Conservation (phyloP, 768 basidiomycete species). For the Mycena galopus region DNA sequence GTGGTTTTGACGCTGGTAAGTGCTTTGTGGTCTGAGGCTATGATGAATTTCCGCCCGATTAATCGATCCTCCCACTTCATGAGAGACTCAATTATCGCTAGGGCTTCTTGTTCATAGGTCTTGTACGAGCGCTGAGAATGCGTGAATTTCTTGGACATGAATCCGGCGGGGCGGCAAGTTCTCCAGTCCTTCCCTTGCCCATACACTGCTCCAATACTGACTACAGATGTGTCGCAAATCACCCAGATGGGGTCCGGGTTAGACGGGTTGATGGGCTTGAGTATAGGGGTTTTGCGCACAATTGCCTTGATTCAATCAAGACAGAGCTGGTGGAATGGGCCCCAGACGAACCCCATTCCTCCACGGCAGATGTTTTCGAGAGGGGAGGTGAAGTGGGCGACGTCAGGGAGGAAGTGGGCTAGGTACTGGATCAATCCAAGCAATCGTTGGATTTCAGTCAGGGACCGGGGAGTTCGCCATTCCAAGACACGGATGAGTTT, state of each 20-base stretch:
- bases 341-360: too few species aligned
- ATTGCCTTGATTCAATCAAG: background rate
- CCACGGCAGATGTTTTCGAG: too few species aligned
- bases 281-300: background rate
- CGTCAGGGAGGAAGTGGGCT: too few species aligned
- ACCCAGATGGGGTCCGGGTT: conserved; percentile 4
- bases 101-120: conserved; percentile 11
- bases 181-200: conserved; percentile 9
- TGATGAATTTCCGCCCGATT: background rate
- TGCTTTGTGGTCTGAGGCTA: background rate
- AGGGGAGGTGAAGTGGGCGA: too few species aligned
- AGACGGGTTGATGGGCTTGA: background rate
- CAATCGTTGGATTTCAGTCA: too few species aligned
- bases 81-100: background rate
- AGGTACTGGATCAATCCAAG: too few species aligned
- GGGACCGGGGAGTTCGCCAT: too few species aligned
- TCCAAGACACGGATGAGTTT: too few species aligned
- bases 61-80: conserved; percentile 11
- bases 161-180: background rate
- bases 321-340: conserved; percentile 2
- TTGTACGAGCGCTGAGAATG: conserved; percentile 4
- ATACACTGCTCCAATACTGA: background rate
- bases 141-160: conserved; percentile 18
- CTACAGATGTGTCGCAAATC: background rate
- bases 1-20: background rate